A percentile compares a stretch with the other conserved stretches of the same genome.
phyloP scores from a whole-genome alignment of 2,329 filamentous ascomycete species.

The Xylaria sp. region DNA sequence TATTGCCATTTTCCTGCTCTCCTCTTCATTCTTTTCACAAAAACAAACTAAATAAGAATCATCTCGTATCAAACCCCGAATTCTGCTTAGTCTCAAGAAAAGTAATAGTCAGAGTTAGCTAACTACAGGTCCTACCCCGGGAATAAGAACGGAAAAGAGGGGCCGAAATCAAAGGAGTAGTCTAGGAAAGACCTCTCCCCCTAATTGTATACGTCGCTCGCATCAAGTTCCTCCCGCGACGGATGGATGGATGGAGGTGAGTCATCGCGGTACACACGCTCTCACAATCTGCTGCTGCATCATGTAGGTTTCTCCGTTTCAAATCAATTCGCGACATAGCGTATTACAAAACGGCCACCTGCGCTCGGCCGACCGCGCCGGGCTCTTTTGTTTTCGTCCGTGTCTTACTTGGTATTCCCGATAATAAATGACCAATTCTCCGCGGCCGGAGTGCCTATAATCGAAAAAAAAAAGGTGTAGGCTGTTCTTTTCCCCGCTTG shows the following conservation, averaged over 20 bases:
- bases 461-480: background rate
- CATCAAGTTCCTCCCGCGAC: background rate
- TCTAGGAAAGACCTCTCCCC: background rate
- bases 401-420: background rate
- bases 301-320: background rate
- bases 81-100: background rate
- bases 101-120: background rate
- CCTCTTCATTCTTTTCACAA: background rate
- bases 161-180: background rate
- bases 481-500: background rate
- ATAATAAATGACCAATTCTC: background rate
- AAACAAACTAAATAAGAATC: background rate
- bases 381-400: background rate
- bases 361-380: background rate
- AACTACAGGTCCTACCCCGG: background rate
- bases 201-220: background rate
- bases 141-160: constrained; percentile 24
- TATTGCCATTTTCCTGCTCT: background rate
- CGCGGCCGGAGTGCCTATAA: background rate
- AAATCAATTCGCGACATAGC: background rate
- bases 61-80: background rate
- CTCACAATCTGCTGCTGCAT: background rate
- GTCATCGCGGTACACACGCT: background rate
- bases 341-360: background rate
- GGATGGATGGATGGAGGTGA: background rate